Base-by-base conservation (phyloP, 345 rosid genomes). In the Cardamine resedifolia region DNA sequence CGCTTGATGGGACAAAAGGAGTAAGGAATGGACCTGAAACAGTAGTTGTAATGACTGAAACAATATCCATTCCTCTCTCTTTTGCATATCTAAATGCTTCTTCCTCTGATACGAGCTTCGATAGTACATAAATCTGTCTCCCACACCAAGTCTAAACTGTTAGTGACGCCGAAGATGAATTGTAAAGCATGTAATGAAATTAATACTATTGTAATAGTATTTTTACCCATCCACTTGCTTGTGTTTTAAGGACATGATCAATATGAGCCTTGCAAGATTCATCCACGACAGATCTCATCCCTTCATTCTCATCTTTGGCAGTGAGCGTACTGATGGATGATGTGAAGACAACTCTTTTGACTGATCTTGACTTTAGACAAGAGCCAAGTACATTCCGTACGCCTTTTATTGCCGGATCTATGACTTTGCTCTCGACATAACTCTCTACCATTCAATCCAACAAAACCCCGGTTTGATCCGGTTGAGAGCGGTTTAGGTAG, bases 221-320 rank as follows among this genome's bases (percentile, higher is more conserved):
- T 39, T 83, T n/a, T n/a, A 92, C 96, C 98, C 98, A 90, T 83
- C 98, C 97, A 44, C 82, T 81, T 70, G 92, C 80, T 87, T 85
- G 87, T 39, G 77, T 74, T 20, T 78, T 77, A 83, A 83, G 80
- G 47, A 87, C 86, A 75, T 72, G 80, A 51, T 84, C 83, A 36
- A 77, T 50, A 4, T 78, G 73, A 52, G 77, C 83, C 79, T 79
- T 88, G 85, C 94, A 89, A 78, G 85, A 79, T 75, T 93, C 96
- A 74, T 90, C 96, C 4, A 87, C 94, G 4, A 82, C 44, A 15
- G 79, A 73, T 72, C 82, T 86, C 89, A 88, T 84, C 66, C 62
- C 73, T 67, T 87, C 88, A 52, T 49, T 24, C 68, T 71, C 71
- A 79, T 85, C 87, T 69, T 80, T 87, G 47, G 96, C 90, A 12